phyloP scores from a whole-genome alignment of 306 rosid genomes.

The Trifolium subterraneum region DNA sequence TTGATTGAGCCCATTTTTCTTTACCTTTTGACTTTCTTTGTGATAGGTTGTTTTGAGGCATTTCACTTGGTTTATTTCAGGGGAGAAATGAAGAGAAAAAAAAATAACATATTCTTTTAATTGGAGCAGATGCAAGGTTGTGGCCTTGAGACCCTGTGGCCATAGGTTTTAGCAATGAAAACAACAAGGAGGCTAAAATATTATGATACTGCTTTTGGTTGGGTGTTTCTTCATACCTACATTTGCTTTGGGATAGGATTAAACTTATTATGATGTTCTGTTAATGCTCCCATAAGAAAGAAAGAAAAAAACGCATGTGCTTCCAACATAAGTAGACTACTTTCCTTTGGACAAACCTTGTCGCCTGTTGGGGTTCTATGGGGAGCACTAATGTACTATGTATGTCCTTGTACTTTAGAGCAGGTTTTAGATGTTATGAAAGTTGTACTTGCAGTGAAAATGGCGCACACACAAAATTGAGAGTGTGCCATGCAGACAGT shows the following conservation, averaged over 20 bases:
- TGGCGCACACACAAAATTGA: neutral
- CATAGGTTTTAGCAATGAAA: neutral
- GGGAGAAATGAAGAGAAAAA: neutral
- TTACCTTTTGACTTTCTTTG: neutral
- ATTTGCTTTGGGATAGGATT: slow-evolving; percentile 12
- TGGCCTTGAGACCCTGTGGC: too few relatives aligned
- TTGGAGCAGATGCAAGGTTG: too few relatives aligned
- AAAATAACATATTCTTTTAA: too few relatives aligned
- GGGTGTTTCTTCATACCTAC: neutral
- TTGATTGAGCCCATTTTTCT: neutral
- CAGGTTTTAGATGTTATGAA: neutral
- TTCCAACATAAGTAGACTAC: neutral
- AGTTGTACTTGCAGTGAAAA: neutral
- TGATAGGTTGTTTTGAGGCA: slow-evolving; percentile 1
- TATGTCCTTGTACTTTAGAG: neutral
- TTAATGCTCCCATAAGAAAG: neutral
- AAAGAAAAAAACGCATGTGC: neutral
- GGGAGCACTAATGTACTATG: neutral
- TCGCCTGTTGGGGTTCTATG: neutral
- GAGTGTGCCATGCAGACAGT: neutral
- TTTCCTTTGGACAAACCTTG: neutral
- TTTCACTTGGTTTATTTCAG: slow-evolving; percentile 27
- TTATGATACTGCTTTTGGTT: neutral
- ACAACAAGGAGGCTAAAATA: neutral
- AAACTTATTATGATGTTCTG: neutral